Percentiles rank a stretch among this genome's conserved stretches.
Evolutionary conservation across 1,284 basidiomycete species (phyloP).

Genomic region (Rhodofomes roseus): DNA sequence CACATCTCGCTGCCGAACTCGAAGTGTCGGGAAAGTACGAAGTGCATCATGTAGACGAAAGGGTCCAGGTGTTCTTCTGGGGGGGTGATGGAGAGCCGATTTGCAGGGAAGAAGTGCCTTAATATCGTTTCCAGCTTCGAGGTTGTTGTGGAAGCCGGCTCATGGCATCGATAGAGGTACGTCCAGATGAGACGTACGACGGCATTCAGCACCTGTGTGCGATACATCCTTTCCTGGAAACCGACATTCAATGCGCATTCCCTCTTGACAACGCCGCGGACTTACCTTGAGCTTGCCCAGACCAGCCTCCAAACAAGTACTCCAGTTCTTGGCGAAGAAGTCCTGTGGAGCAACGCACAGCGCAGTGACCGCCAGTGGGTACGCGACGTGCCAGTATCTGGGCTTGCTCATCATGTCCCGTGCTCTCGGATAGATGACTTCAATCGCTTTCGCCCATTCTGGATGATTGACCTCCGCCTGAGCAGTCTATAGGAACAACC

Average conservation of each 20-base stretch:
- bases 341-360: constrained; percentile 88
- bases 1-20: constrained; percentile 86
- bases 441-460: constrained; percentile 89
- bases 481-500: constrained; percentile 64
- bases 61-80: constrained; percentile 76
- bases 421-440: constrained; percentile 82
- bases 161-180: constrained; percentile 90
- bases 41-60: constrained; percentile 80
- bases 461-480: constrained; percentile 97
- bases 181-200: constrained; percentile 88
- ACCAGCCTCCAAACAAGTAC: constrained; percentile 64
- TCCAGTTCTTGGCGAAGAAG: constrained; percentile 84
- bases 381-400: constrained; percentile 88
- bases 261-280: not conserved
- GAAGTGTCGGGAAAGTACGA: constrained; percentile 80
- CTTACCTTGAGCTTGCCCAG: constrained; percentile 79
- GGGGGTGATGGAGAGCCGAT: constrained; percentile 60
- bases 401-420: constrained; percentile 87
- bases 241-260: not conserved
- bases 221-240: constrained; percentile 72
- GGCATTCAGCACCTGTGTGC: constrained; percentile 79
- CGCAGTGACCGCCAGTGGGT: constrained; percentile 80
- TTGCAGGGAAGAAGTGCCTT: constrained; percentile 78
- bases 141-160: constrained; percentile 75
- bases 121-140: constrained; percentile 77